Evolutionary conservation across 2,329 filamentous ascomycete species (phyloP).

Genomic region (Talaromyces sp.): DNA sequence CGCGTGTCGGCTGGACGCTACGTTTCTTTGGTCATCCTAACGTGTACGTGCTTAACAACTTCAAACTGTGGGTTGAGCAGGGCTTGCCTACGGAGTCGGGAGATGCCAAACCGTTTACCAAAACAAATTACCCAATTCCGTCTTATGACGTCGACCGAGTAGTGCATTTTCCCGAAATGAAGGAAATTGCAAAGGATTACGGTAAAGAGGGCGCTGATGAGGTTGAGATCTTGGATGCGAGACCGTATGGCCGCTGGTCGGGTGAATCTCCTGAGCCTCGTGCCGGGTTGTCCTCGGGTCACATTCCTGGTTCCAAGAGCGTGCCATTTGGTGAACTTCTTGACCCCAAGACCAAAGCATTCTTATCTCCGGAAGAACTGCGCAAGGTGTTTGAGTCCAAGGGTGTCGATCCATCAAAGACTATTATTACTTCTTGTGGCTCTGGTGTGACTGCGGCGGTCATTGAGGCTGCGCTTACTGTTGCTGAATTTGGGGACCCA

Average conservation of each 20-base stretch:
- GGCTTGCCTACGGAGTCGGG: conserved; percentile 81
- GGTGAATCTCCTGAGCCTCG: conserved; percentile 84
- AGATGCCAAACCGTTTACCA: conserved; percentile 36
- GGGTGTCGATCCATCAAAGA: conserved; percentile 72
- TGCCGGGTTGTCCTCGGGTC: conserved; percentile 79
- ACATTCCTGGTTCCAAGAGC: conserved; percentile 84
- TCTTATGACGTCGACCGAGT: conserved; percentile 65
- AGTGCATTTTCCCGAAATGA: conserved; percentile 77
- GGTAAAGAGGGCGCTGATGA: conserved; percentile 80
- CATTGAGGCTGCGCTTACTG: conserved; percentile 78
- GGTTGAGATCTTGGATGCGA: conserved; percentile 84
- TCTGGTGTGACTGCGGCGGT: conserved; percentile 92
- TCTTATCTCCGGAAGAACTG: conserved; percentile 69
- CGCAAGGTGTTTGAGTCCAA: conserved; percentile 73
- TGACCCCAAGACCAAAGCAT: conserved; percentile 76
- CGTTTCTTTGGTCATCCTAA: conserved; percentile 82
- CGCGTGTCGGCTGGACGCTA: conserved; percentile 90
- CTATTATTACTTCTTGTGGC: conserved; percentile 84
- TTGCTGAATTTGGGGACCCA: conserved; percentile 68
- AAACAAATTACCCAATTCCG: conserved; percentile 47
- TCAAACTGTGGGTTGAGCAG: conserved; percentile 85
- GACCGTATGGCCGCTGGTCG: conserved; percentile 73
- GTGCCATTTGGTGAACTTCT: conserved; percentile 77
- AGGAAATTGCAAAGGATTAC: conserved; percentile 66
- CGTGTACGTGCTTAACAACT: conserved; percentile 94